These are phyloP conservation scores for Nemania sp. DNA, from an alignment of 2,329 filamentous ascomycete species.

Conservation along the genomic window DNA sequence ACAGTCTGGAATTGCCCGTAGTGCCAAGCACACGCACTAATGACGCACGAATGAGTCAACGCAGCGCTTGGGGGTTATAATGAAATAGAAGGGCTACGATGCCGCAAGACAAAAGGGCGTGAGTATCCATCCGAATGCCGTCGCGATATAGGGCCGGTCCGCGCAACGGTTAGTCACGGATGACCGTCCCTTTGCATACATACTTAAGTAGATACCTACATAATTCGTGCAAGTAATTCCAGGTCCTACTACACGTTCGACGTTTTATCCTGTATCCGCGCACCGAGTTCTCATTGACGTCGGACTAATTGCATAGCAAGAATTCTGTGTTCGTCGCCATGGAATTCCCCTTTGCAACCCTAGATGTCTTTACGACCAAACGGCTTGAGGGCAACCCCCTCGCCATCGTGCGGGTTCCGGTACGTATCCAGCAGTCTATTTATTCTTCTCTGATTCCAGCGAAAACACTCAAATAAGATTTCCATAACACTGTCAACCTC, in stretches of 20 bases:
- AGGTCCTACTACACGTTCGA: not conserved
- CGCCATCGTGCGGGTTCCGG: constrained; percentile 59
- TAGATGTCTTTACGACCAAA: constrained; percentile 60
- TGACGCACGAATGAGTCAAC: not conserved
- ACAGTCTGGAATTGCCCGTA: not conserved
- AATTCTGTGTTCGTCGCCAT: constrained; percentile 13
- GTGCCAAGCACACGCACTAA: not conserved
- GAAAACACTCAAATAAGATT: too few species aligned
- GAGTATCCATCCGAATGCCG: constrained; percentile 6
- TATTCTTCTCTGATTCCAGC: not conserved
- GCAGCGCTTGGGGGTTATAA: not conserved
- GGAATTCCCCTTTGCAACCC: constrained; percentile 52
- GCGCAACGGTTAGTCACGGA: constrained; percentile 18
- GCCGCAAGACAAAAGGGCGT: constrained; percentile 1
- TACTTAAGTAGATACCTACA: too few species aligned
- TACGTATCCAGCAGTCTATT: not conserved
- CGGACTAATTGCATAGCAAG: too few species aligned
- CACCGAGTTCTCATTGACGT: not conserved
- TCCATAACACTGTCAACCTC: too few species aligned
- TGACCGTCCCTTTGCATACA: not conserved
- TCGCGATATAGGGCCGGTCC: constrained; percentile 1
- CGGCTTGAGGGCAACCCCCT: constrained; percentile 62
- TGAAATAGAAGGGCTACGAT: not conserved
- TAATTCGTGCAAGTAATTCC: not conserved
- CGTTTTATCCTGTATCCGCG: not conserved